Evolutionary conservation across 192 early-diverging fungal species (phyloP), one percentile per base, ranked within the genome.

Genomic region (Rhizophagus clarus): DNA sequence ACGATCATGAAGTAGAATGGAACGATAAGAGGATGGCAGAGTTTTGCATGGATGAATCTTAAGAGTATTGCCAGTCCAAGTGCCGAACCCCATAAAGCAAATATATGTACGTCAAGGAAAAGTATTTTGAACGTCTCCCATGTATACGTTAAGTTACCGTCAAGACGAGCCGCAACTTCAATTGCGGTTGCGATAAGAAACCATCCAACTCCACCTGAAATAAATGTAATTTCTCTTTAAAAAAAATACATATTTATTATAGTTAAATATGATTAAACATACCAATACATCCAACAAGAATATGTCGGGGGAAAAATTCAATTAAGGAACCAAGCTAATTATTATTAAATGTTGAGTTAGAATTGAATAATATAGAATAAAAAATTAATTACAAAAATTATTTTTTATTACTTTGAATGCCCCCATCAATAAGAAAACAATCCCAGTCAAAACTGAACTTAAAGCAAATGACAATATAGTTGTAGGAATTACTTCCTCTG

Each of bases 261-360:
- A 40, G 5, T 56, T 56, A 45, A 45, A 12, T 45, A 45, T 2
- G 42, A 45, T 11, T 11, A 45, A 12, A 76, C 84, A 34, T 67
- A 84, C 92, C 97, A 80, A 98, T 98, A 83, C 95, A 98, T 28
- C 96, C 97, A 26, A 98, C 96, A 6, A 98, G 88, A 79, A 98
- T 97, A 79, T 98, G 98, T 14, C 97, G 84, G 28, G 95, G 95
- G 72, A 96, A 96, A 81, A 94, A 96, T 31, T 90, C 93, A 26
- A 95, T 93, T 74, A 96, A 81, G 31, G 89, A 88, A 12, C 94
- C 94, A 60, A 95, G 86, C 67, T 88, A 81, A 17, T n/a, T 73
- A 37, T 62, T 51, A n/a, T 34, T 10, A 62, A 40, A 81, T 70
- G 29, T 47, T 67, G 61, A 3, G 87, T 85, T 80, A 89, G 90